Conservation (phyloP, 1,284 basidiomycete genomes). For the Earliella scabrosa region DNA sequence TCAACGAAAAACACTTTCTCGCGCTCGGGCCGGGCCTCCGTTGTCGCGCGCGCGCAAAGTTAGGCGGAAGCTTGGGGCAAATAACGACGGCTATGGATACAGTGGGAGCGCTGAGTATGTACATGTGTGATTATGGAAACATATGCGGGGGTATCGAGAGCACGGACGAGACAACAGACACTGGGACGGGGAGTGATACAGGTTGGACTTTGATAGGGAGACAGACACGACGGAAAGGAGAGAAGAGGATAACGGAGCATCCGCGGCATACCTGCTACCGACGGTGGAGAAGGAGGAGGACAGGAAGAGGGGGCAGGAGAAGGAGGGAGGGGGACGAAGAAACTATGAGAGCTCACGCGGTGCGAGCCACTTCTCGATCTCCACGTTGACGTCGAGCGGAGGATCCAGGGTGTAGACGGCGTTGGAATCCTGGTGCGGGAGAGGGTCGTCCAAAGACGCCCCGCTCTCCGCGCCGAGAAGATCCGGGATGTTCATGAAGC, state of each 20-base stretch:
- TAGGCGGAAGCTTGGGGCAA: too few relatives aligned
- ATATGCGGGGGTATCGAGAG: not conserved
- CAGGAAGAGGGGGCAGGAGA: not conserved
- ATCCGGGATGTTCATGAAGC: conserved; percentile 1
- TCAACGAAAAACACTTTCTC: conserved; percentile 9
- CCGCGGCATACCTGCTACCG: conserved; percentile 9
- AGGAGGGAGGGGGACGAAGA: not conserved
- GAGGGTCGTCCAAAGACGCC: not conserved
- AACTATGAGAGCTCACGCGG: not conserved
- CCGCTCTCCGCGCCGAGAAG: not conserved
- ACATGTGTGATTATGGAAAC: conserved; percentile 16
- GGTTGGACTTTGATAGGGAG: not conserved
- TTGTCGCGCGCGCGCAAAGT: too few relatives aligned
- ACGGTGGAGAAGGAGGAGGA: not conserved
- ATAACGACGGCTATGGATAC: conserved; percentile 17
- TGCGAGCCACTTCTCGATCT: not conserved
- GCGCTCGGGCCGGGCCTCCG: not conserved
- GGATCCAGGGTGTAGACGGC: conserved; percentile 1
- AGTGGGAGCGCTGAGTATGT: conserved; percentile 11
- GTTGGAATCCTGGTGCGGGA: not conserved
- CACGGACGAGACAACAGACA: not conserved
- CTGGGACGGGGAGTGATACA: not conserved
- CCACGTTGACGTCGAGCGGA: conserved; percentile 5
- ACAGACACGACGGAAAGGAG: not conserved
- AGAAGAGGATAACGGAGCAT: not conserved